Percentiles rank a stretch among this genome's conserved stretches.
These are phyloP conservation scores for Scheffersomyces titani DNA, from an alignment of 1,139 yeast species.

Conservation along the genomic window DNA sequence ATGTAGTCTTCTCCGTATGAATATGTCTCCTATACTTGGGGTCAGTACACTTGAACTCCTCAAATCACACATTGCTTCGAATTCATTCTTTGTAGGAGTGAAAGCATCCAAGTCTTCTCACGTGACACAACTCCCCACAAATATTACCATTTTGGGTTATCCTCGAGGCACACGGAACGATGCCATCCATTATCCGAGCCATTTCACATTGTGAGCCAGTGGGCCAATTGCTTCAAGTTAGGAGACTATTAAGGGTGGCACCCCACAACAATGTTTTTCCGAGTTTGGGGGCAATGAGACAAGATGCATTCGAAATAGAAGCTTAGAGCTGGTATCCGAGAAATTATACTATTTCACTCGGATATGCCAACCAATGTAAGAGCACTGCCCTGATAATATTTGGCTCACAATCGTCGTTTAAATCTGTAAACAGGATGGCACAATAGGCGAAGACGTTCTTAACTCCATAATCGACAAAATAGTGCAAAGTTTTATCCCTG, in stretches of 20 bases:
- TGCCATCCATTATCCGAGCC: not conserved
- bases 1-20: not conserved
- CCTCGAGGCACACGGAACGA: too few species aligned
- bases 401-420: not conserved
- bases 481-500: not conserved
- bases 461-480: not conserved
- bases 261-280: not conserved
- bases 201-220: not conserved
- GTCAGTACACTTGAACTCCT: too few species aligned
- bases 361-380: not conserved
- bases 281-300: not conserved
- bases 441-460: not conserved
- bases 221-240: not conserved
- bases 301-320: not conserved
- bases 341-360: not conserved
- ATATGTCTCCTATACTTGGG: not conserved
- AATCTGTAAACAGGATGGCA: not conserved
- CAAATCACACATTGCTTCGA: not conserved
- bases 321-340: not conserved
- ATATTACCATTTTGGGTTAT: not conserved
- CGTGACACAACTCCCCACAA: not conserved
- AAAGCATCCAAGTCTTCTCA: not conserved
- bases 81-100: too few species aligned
- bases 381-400: not conserved
- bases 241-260: not conserved